A percentile compares a stretch with the other conserved stretches of the same genome.
Evolutionary conservation across 192 early-diverging fungal species (phyloP).

Genomic region (Entomortierella lignicola): DNA sequence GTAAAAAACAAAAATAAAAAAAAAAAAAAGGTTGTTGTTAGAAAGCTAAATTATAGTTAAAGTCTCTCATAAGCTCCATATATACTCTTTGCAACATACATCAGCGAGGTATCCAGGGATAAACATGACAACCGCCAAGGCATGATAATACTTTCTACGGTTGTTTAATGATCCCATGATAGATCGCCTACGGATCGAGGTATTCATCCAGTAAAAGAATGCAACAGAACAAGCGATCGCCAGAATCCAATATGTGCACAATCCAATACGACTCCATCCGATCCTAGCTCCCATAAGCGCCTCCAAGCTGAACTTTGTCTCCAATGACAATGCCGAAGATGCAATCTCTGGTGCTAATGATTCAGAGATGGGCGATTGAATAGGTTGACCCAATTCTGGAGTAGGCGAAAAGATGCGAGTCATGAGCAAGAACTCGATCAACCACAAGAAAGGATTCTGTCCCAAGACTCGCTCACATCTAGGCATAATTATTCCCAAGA

Average conservation of each 20-base stretch:
- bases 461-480: constrained; percentile 61
- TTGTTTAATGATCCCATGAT: constrained; percentile 69
- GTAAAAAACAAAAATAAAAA: not conserved
- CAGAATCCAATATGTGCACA: constrained; percentile 52
- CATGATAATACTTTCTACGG: constrained; percentile 89
- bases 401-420: constrained; percentile 19
- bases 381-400: constrained; percentile 5
- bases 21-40: constrained; percentile 1
- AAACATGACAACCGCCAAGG: constrained; percentile 86
- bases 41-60: not conserved
- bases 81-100: constrained; percentile 45
- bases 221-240: constrained; percentile 42
- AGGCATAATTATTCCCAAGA: constrained; percentile 66
- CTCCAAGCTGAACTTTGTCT: constrained; percentile 27
- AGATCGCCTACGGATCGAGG: constrained; percentile 36
- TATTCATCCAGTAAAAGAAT: constrained; percentile 53
- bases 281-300: constrained; percentile 23
- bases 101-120: constrained; percentile 80
- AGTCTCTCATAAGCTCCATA: not conserved
- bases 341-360: not conserved
- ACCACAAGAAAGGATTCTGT: constrained; percentile 79
- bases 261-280: constrained; percentile 47
- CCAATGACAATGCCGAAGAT: not conserved
- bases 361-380: not conserved
- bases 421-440: constrained; percentile 43